Conservation (phyloP, 179 eudicot species). For the Carnegiea gigantea region DNA sequence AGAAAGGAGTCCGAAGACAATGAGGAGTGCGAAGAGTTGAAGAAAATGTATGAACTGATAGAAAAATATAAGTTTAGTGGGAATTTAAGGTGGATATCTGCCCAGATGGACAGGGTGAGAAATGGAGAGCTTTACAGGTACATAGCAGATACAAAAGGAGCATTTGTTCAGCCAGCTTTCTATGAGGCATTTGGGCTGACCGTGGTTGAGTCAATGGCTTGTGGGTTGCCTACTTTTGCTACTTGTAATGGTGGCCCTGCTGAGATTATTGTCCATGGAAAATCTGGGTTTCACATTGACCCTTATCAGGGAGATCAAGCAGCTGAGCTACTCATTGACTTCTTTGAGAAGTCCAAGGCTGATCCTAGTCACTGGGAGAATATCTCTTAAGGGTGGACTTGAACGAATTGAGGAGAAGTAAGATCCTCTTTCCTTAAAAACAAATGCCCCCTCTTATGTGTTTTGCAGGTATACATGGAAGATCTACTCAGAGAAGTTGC, state of each 20-base stretch:
- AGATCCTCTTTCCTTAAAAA: background rate
- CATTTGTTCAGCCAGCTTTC: constrained; percentile 62
- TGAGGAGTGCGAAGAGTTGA: constrained; percentile 78
- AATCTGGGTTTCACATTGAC: constrained; percentile 43
- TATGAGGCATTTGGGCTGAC: constrained; percentile 50
- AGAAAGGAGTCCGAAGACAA: constrained; percentile 75
- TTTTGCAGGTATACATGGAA: constrained; percentile 60
- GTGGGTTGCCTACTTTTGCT: constrained; percentile 49
- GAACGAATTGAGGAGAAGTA: constrained; percentile 46
- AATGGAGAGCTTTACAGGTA: constrained; percentile 84
- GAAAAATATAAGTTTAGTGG: constrained; percentile 52
- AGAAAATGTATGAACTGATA: constrained; percentile 60
- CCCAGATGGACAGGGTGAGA: constrained; percentile 63
- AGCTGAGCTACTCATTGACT: constrained; percentile 31
- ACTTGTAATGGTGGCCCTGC: constrained; percentile 54
- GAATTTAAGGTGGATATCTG: constrained; percentile 79
- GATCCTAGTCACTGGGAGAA: constrained; percentile 41
- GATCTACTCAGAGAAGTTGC: constrained; percentile 53
- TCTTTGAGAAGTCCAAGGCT: constrained; percentile 34
- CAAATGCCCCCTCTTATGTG: background rate
- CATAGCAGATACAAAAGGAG: constrained; percentile 76
- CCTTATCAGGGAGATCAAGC: constrained; percentile 42
- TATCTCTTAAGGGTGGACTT: constrained; percentile 39
- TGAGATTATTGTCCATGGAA: constrained; percentile 43
- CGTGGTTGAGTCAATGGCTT: constrained; percentile 45